Conservation (phyloP, 441 rosid genomes). For the Oxalis stricta region DNA sequence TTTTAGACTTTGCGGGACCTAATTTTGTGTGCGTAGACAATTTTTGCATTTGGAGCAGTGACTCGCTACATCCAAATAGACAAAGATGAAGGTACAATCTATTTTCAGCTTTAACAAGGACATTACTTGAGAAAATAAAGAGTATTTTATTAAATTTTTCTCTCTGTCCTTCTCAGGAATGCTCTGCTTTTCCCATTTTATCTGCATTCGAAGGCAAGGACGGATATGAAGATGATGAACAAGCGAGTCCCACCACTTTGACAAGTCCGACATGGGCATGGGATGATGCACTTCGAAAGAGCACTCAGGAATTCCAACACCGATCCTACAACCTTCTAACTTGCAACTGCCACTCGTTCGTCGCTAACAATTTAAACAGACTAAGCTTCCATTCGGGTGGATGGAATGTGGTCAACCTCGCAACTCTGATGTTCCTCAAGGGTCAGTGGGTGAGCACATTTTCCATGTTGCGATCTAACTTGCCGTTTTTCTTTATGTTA, state of each 20-base stretch:
- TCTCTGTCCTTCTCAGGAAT: slow-evolving; percentile 24
- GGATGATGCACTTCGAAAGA: slow-evolving; percentile 43
- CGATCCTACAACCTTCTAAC: slow-evolving; percentile 44
- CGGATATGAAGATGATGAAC: slow-evolving; percentile 11
- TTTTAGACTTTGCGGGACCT: slow-evolving; percentile 63
- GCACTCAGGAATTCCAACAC: slow-evolving; percentile 55
- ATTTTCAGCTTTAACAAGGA: background rate
- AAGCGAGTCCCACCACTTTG: slow-evolving; percentile 22
- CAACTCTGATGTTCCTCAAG: slow-evolving; percentile 33
- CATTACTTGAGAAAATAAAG: background rate
- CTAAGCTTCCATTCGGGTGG: slow-evolving; percentile 38
- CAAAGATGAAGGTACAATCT: slow-evolving; percentile 33
- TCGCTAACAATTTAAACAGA: slow-evolving; percentile 59
- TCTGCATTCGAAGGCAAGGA: slow-evolving; percentile 22
- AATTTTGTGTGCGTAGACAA: slow-evolving; percentile 54
- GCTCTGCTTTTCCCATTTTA: slow-evolving; percentile 19
- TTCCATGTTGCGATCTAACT: slow-evolving; percentile 24
- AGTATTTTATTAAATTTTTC: background rate
- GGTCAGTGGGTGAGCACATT: slow-evolving; percentile 48
- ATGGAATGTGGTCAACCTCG: slow-evolving; percentile 63
- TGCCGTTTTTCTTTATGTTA: slow-evolving; percentile 29
- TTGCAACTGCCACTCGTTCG: slow-evolving; percentile 68
- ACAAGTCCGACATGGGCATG: too few species aligned
- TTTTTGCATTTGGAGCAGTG: slow-evolving; percentile 44
- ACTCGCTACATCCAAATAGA: slow-evolving; percentile 43